Evolutionary conservation across 2,329 filamentous ascomycete genomes (phyloP).

Genomic region (Colletotrichum simmondsii): DNA sequence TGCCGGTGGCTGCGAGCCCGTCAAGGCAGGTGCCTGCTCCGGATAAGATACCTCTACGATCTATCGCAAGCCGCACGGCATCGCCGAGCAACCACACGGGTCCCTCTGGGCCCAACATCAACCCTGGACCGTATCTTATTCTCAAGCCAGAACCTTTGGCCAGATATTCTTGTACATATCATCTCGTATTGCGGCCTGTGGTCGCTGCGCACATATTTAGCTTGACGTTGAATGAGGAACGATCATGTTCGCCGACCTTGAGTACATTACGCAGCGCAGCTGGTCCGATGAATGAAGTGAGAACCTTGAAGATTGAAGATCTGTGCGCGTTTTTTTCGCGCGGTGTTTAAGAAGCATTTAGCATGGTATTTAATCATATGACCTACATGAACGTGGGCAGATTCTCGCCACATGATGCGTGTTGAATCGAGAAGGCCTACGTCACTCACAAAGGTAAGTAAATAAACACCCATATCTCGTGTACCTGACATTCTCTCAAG

Average conservation of each 20-base stretch:
- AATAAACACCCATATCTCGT: too few species aligned
- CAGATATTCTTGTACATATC: not conserved
- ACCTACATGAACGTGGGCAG: too few species aligned
- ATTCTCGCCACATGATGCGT: too few species aligned
- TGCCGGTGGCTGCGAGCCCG: slow-evolving; percentile 41
- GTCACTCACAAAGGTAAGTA: too few species aligned
- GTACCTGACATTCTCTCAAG: too few species aligned
- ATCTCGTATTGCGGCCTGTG: not conserved
- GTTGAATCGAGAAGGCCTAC: too few species aligned
- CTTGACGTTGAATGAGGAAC: not conserved
- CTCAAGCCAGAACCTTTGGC: not conserved
- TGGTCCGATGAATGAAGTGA: not conserved
- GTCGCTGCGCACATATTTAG: not conserved
- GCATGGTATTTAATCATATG: too few species aligned
- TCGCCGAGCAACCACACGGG: not conserved
- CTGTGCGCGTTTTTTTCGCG: not conserved
- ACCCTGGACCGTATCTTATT: not conserved
- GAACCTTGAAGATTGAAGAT: not conserved
- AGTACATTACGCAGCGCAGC: too few species aligned
- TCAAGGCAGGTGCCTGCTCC: slow-evolving; percentile 43
- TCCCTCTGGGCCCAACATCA: not conserved
- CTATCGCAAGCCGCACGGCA: not conserved
- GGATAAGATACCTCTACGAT: slow-evolving; percentile 9
- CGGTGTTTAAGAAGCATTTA: too few species aligned
- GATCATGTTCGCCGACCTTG: not conserved